Conservation (phyloP, 768 basidiomycete genomes). For the Leccinellum luteum region DNA sequence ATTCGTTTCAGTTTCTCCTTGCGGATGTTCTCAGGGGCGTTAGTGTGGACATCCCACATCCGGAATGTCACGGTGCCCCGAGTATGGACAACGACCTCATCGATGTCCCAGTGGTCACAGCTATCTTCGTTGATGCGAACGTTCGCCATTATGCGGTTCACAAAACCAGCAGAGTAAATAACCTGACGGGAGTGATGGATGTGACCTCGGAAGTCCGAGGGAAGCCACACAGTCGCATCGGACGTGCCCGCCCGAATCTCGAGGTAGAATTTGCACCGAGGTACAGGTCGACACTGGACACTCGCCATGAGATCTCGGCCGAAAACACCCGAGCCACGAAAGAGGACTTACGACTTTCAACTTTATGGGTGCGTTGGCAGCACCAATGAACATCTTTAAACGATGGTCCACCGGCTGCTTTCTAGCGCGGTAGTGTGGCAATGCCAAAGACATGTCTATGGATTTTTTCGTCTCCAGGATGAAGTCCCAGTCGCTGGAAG, state of each 20-base stretch:
- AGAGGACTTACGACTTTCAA: conserved; percentile 66
- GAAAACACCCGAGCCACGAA: background rate
- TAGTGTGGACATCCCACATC: conserved; percentile 76
- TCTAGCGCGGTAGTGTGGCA: conserved; percentile 78
- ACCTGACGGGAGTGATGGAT: conserved; percentile 55
- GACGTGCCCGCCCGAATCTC: conserved; percentile 65
- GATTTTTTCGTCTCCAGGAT: conserved; percentile 51
- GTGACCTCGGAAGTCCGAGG: conserved; percentile 73
- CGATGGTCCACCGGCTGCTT: conserved; percentile 71
- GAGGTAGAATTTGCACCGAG: conserved; percentile 57
- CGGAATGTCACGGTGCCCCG: conserved; percentile 61
- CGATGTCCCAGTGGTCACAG: conserved; percentile 40
- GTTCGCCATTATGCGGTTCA: conserved; percentile 61
- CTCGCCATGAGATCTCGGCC: background rate
- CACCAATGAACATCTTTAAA: conserved; percentile 64
- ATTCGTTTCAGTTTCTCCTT: conserved; percentile 65
- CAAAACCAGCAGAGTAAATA: conserved; percentile 68
- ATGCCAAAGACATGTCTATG: conserved; percentile 63
- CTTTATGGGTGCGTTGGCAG: conserved; percentile 53
- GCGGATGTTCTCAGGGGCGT: conserved; percentile 58
- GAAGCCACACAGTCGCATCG: conserved; percentile 72
- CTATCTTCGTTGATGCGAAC: conserved; percentile 46
- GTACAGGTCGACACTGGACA: conserved; percentile 54
- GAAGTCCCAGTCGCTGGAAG: conserved; percentile 65
- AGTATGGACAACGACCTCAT: conserved; percentile 65